Evolutionary conservation across 2,329 filamentous ascomycete genomes (phyloP).

Genomic region (Penicillium sp.): DNA sequence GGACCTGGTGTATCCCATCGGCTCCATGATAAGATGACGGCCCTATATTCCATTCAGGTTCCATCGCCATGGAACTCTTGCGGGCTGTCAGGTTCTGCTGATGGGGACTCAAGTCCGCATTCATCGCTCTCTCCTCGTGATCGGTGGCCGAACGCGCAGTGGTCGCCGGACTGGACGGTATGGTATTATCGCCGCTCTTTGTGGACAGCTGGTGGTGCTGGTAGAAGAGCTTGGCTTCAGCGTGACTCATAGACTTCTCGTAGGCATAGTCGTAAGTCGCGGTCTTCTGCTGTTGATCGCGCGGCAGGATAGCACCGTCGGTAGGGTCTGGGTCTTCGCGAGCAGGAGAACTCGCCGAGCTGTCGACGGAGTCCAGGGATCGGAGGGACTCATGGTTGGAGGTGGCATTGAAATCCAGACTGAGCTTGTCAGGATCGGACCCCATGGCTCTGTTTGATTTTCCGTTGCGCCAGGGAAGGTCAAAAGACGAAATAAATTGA

Average conservation of each 20-base stretch:
- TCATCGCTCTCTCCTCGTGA: conserved; percentile 3
- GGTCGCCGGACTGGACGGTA: conserved; percentile 36
- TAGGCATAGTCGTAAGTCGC: conserved; percentile 91
- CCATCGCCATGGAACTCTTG: conserved; percentile 12
- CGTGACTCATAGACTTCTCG: conserved; percentile 91
- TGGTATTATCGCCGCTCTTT: conserved; percentile 36
- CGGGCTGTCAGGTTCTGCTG: background rate
- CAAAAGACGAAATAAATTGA: background rate
- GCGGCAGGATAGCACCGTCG: conserved; percentile 30
- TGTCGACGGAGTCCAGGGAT: conserved; percentile 7
- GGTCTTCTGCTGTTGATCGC: conserved; percentile 61
- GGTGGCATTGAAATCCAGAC: conserved; percentile 23
- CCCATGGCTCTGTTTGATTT: conserved; percentile 17
- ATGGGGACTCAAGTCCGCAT: conserved; percentile 1
- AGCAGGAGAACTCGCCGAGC: conserved; percentile 6
- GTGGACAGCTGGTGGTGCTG: conserved; percentile 75
- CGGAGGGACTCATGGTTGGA: conserved; percentile 9
- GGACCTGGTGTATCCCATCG: conserved; percentile 1
- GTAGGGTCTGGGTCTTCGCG: conserved; percentile 10
- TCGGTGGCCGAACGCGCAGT: conserved; percentile 13
- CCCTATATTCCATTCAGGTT: conserved; percentile 13
- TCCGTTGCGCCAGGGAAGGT: background rate
- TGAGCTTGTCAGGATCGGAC: conserved; percentile 12
- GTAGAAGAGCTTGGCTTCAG: conserved; percentile 94
- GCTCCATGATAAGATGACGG: conserved; percentile 6